phyloP scores from a whole-genome alignment of 805 yeast genomes.

The Millerozyma miso region DNA sequence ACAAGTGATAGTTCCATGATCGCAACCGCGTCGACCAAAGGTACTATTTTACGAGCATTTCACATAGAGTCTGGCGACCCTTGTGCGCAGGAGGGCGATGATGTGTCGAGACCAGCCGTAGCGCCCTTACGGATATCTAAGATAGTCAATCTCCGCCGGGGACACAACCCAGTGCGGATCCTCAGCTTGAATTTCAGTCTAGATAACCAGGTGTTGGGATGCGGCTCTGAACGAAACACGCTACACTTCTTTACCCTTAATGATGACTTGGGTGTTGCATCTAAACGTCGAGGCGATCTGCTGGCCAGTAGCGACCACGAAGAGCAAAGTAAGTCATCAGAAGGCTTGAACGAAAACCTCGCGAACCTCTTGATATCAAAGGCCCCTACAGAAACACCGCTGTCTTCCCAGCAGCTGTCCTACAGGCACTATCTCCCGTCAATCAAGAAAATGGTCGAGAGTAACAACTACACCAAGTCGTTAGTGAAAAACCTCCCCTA shows the following conservation, averaged over 20 bases:
- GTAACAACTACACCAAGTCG: slow-evolving; percentile 34
- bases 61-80: slow-evolving; percentile 10
- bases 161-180: slow-evolving; percentile 34
- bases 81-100: slow-evolving; percentile 6
- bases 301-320: slow-evolving; percentile 17
- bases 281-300: slow-evolving; percentile 9
- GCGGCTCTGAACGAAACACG: slow-evolving; percentile 38
- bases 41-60: slow-evolving; percentile 38
- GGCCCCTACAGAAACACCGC: slow-evolving; percentile 7
- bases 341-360: slow-evolving; percentile 39
- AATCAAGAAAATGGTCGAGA: slow-evolving; percentile 11
- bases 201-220: slow-evolving; percentile 32
- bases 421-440: slow-evolving; percentile 3
- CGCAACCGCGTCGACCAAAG: slow-evolving; percentile 41
- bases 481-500: slow-evolving; percentile 38
- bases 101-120: not conserved
- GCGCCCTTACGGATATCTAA: slow-evolving; percentile 16
- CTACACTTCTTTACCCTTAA: slow-evolving; percentile 35
- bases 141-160: slow-evolving; percentile 35
- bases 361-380: slow-evolving; percentile 34
- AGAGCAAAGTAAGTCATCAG: slow-evolving; percentile 25
- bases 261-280: slow-evolving; percentile 4
- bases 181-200: slow-evolving; percentile 31
- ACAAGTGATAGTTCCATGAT: slow-evolving; percentile 23
- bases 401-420: slow-evolving; percentile 7